Evolutionary conservation across 2,329 filamentous ascomycete species (phyloP), one percentile per base, ranked within the genome.

Genomic region (Fusarium sp.): DNA sequence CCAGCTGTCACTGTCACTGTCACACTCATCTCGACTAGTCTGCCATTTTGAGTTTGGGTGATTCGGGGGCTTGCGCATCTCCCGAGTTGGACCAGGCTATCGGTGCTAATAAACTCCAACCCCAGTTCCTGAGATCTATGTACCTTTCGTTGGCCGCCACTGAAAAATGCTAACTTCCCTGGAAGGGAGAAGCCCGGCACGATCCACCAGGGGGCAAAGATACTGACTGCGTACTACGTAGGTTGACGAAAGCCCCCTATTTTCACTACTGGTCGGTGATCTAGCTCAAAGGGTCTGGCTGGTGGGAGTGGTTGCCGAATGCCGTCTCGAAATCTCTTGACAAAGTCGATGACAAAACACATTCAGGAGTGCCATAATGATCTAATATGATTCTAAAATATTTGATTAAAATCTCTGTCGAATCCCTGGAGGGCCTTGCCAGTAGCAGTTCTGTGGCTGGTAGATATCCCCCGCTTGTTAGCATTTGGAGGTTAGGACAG

Each of bases 51-150:
- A 63, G 62, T 50, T 62, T 60, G 49, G 53, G 38, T 50, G 32
- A 46, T 52, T 32, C 30, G 58, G 52, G 40, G 59, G 63, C 62
- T 69, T 69, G 62, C 62, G 32, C 67, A 70, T 68, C 67, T 65
- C 67, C 67, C 67, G 51, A 61, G 43, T 34, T 44, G 44, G 34
- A 67, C 52, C 64, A 51, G 59, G 48, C 45, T 42, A 48, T 65
- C 51, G 67, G 62, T 58, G 58, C 54, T 42, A 42, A 44, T 53
- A 39, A 52, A 51, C 28, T 39, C 44, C 36, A 52, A 57, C 56
- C 40, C 59, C 52, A 65, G 49, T 64, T 57, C 54, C 58, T 32
- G 42, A 47, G 28, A 44, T n/a, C 7, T n/a, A 6, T 17, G 32
- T n/a, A 34, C 32, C 32, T 34, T n/a, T n/a, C 36, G 49, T 62